Evolutionary conservation across 192 early-diverging fungal genomes (phyloP), one percentile per base, ranked within the genome.

Genomic region (Ambispora gerdemannii): DNA sequence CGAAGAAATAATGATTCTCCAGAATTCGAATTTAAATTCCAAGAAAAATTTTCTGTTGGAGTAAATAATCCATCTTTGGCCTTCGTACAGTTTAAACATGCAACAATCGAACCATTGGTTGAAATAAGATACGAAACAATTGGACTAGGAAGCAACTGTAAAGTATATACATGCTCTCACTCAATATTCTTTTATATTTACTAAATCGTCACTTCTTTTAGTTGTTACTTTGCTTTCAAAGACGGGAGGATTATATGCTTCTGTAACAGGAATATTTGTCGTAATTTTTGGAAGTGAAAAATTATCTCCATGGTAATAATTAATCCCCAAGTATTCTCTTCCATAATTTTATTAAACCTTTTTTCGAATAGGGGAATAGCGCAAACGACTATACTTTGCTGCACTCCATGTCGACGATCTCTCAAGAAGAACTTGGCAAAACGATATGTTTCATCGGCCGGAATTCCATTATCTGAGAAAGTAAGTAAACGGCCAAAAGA

Each of bases 1-100:
- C n/a, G n/a, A n/a, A n/a, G n/a, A n/a, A n/a, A n/a, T n/a, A n/a
- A n/a, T n/a, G n/a, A n/a, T n/a, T n/a, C n/a, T n/a, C n/a, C n/a
- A n/a, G n/a, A n/a, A n/a, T n/a, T n/a, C n/a, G n/a, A n/a, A n/a
- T n/a, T n/a, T n/a, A n/a, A n/a, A n/a, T n/a, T n/a, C n/a, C n/a
- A n/a, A n/a, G n/a, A n/a, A n/a, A 51, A 59, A 59, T 31, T 59
- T 59, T 32, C 33, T 59, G 33, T 59, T n/a, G n/a, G n/a, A n/a
- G n/a, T n/a, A n/a, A n/a, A 59, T 27, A 59, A 59, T 31, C 56
- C 11, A 32, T n/a, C n/a, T n/a, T n/a, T n/a, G n/a, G n/a, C n/a
- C n/a, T n/a, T n/a, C n/a, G n/a, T n/a, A n/a, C n/a, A n/a, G n/a
- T n/a, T n/a, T n/a, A n/a, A n/a, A n/a, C n/a, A n/a, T n/a, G n/a